These are phyloP conservation scores for Cetradonia linearis DNA, from an alignment of 495 filamentous ascomycete genomes.

Conservation along the genomic window DNA sequence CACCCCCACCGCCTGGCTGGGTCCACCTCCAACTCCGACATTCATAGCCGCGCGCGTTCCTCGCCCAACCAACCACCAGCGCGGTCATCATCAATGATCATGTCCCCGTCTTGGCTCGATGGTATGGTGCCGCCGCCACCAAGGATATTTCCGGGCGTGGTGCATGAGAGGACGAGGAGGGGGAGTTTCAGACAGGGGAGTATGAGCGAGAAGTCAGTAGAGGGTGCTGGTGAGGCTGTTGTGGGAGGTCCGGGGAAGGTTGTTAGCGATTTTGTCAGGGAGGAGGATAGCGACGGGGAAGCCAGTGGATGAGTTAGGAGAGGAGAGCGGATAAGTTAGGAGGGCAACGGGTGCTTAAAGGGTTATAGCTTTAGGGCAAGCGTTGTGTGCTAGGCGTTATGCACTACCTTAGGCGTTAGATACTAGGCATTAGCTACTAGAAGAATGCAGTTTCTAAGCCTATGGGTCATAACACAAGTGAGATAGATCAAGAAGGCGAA, in stretches of 20 bases:
- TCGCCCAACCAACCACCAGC: slow-evolving; percentile 12
- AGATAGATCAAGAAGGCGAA: too few species aligned
- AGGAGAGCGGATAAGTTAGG: background rate
- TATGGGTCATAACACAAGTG: too few species aligned
- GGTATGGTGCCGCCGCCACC: slow-evolving; percentile 41
- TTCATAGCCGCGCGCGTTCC: slow-evolving; percentile 17
- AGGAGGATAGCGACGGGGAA: slow-evolving; percentile 55
- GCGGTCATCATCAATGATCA: slow-evolving; percentile 20
- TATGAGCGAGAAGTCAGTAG: slow-evolving; percentile 30
- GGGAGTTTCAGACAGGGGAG: slow-evolving; percentile 36
- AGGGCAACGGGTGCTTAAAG: background rate
- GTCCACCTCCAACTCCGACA: slow-evolving; percentile 20
- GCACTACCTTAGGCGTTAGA: background rate
- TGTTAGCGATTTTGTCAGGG: slow-evolving; percentile 48
- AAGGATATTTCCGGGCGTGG: slow-evolving; percentile 61
- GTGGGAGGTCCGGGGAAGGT: slow-evolving; percentile 29
- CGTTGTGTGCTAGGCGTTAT: background rate
- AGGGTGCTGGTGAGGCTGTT: slow-evolving; percentile 21
- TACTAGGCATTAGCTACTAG: too few species aligned
- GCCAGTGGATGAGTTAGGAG: background rate
- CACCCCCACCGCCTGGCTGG: slow-evolving; percentile 3
- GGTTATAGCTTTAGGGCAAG: too few species aligned
- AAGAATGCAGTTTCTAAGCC: too few species aligned
- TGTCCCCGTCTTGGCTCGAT: slow-evolving; percentile 25
- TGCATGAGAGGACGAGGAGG: slow-evolving; percentile 47